phyloP scores from a whole-genome alignment of 495 filamentous ascomycete species.

The Trichocladium uniseriatum region DNA sequence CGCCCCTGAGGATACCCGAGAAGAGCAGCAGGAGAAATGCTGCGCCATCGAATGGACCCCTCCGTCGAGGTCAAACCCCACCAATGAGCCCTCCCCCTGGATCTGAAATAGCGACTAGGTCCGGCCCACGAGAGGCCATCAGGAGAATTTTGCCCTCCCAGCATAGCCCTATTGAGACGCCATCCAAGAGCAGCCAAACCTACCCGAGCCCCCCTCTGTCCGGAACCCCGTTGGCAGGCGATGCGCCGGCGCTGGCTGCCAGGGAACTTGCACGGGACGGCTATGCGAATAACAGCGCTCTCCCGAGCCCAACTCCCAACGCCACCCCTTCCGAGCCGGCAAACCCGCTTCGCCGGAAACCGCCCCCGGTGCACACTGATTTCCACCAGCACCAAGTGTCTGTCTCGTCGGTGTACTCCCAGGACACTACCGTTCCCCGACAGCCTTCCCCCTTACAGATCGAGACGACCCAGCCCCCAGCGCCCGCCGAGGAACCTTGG shows the following conservation, averaged over 20 bases:
- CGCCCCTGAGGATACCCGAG: conserved; percentile 37
- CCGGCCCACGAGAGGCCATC: conserved; percentile 20
- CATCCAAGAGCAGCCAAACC: conserved; percentile 14
- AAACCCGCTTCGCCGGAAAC: conserved; percentile 32
- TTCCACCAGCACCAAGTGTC: conserved; percentile 27
- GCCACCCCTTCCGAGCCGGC: conserved; percentile 24
- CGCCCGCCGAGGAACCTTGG: conserved; percentile 24
- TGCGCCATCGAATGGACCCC: conserved; percentile 12
- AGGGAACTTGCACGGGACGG: conserved; percentile 19
- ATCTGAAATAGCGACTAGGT: conserved; percentile 22
- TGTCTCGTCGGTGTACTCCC: conserved; percentile 30
- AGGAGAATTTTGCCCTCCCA: conserved; percentile 21
- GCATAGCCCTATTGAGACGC: conserved; percentile 14
- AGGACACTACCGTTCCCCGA: conserved; percentile 9
- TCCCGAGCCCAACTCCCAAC: conserved; percentile 10
- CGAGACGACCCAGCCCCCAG: conserved; percentile 14
- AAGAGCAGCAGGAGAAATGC: conserved; percentile 33
- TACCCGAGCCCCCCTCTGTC: conserved; percentile 32
- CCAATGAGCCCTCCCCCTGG: conserved; percentile 26
- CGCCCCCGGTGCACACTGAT: conserved; percentile 22
- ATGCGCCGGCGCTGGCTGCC: conserved; percentile 23
- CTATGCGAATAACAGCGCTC: conserved; percentile 2
- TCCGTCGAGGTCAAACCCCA: conserved; percentile 23
- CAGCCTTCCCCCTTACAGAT: conserved; percentile 17
- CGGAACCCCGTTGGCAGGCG: conserved; percentile 14